Conservation (phyloP, 1,284 basidiomycete species). For the Tilletia caries region DNA sequence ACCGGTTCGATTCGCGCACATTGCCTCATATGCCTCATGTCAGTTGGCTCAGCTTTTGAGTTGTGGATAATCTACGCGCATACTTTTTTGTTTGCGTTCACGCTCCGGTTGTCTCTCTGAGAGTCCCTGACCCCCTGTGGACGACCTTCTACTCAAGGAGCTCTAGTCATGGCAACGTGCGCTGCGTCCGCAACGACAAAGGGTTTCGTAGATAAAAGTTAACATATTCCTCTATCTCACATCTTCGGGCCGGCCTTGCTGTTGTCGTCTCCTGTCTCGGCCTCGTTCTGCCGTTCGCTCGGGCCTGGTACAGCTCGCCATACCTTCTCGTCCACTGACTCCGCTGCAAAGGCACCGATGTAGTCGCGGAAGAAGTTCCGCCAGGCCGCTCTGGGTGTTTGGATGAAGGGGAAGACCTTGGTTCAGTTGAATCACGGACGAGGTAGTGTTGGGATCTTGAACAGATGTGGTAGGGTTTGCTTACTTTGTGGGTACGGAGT, state of each 20-base stretch:
- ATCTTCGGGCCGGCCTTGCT: not conserved
- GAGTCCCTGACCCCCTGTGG: no score
- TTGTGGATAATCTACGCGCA: no score
- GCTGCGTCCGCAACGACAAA: no score
- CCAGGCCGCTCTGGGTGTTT: slow-evolving; percentile 37
- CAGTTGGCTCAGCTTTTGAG: no score
- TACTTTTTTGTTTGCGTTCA: no score
- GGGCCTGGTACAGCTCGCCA: not conserved
- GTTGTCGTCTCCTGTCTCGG: not conserved
- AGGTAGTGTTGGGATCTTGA: not conserved
- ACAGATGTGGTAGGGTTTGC: no score
- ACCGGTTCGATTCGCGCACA: no score
- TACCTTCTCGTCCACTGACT: not conserved
- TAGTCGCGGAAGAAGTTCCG: slow-evolving; percentile 49
- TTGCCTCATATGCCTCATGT: no score
- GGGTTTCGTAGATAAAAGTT: no score
- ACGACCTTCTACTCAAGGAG: no score
- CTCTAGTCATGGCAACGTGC: no score
- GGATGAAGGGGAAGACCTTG: not conserved
- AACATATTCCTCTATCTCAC: not conserved
- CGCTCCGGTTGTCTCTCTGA: no score
- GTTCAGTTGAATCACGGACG: not conserved
- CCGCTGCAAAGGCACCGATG: slow-evolving; percentile 30
- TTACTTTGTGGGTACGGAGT: slow-evolving; percentile 47
- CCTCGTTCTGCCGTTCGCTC: not conserved